Evolutionary conservation across 495 filamentous ascomycete species (phyloP).

Genomic region (Rostrohypoxylon terebratum): DNA sequence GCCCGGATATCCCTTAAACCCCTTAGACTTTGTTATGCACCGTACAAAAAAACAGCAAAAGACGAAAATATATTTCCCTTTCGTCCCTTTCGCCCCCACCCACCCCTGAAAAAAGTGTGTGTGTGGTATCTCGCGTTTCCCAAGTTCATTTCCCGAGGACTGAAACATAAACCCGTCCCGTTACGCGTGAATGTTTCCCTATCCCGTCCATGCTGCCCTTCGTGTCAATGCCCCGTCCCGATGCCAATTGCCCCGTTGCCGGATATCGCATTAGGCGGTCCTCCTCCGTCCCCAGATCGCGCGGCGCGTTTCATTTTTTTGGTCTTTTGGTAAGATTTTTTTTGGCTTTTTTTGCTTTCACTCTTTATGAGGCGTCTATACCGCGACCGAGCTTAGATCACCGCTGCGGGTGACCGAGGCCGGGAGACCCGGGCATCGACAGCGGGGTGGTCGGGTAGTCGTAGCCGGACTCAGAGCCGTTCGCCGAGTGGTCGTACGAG

Average conservation of each 20-base stretch:
- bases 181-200: background rate
- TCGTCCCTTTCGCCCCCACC: conserved; percentile 43
- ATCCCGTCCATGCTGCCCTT: background rate
- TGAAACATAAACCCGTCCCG: conserved; percentile 29
- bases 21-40: conserved; percentile 31
- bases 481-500: conserved; percentile 78
- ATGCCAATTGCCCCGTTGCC: background rate
- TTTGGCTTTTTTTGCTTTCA: background rate
- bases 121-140: background rate
- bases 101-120: conserved; percentile 16
- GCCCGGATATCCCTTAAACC: conserved; percentile 44
- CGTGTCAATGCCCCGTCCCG: background rate
- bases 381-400: conserved; percentile 2
- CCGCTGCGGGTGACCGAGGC: conserved; percentile 53
- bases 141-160: background rate
- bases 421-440: conserved; percentile 75
- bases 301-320: background rate
- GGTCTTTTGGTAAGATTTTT: background rate
- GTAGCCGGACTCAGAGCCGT: conserved; percentile 69
- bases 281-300: too few relatives aligned
- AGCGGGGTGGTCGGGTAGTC: conserved; percentile 75
- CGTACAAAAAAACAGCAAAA: conserved; percentile 19
- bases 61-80: conserved; percentile 36
- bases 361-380: too few relatives aligned
- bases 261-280: background rate